A percentile compares a stretch with the other conserved stretches of the same genome.
phyloP scores from a whole-genome alignment of 176 grass and related monocot genomes.

The Areca catechu region DNA sequence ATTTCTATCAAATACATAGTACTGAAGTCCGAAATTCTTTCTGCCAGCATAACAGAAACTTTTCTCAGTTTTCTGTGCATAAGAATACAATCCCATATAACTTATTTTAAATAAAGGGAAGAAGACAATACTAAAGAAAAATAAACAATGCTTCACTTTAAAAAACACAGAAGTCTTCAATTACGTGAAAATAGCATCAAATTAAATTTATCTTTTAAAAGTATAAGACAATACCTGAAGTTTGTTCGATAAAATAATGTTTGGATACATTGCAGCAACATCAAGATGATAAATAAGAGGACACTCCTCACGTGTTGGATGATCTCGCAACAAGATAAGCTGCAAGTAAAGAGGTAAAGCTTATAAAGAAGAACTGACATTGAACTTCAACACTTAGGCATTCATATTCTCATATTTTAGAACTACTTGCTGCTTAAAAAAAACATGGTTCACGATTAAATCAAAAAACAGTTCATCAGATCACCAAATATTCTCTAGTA shows the following conservation, averaged over 20 bases:
- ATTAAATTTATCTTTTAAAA: constrained; percentile 14
- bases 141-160: neutral
- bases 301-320: constrained; percentile 72
- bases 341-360: constrained; percentile 32
- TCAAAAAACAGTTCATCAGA: too few species aligned
- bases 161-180: neutral
- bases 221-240: constrained; percentile 59
- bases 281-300: constrained; percentile 99
- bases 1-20: too few species aligned
- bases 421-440: too few species aligned
- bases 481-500: too few species aligned
- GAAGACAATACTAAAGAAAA: too few species aligned
- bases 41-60: too few species aligned
- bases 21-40: too few species aligned
- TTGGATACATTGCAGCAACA: constrained; percentile 99
- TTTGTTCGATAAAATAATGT: constrained; percentile 97
- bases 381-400: constrained; percentile 13
- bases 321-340: constrained; percentile 77
- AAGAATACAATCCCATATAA: too few species aligned
- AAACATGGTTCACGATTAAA: too few species aligned
- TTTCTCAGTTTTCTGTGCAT: too few species aligned
- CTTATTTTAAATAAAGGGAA: too few species aligned
- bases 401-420: neutral
- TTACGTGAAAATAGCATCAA: constrained; percentile 9
- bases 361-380: constrained; percentile 7